A percentile compares a stretch with the other conserved stretches of the same genome.
Conservation (phyloP, 805 yeast genomes). For the Wickerhamiella azymoides region DNA sequence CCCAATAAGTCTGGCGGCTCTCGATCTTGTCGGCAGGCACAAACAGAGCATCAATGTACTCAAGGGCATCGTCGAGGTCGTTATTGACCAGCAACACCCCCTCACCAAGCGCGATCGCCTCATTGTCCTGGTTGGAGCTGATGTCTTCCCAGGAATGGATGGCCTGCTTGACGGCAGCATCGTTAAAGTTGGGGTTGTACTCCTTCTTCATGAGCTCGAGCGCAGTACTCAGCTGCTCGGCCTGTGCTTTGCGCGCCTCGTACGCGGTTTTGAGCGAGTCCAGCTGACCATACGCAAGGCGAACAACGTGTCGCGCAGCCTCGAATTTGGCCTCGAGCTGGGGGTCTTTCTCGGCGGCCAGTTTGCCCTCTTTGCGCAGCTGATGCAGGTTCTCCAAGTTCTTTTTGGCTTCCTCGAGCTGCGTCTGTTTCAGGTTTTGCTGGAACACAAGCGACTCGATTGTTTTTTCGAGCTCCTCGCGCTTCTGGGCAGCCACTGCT, state of each 20-base stretch:
- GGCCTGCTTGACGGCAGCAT: slow-evolving; percentile 68
- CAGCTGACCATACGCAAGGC: slow-evolving; percentile 1
- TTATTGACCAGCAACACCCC: not conserved
- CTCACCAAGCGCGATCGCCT: not conserved
- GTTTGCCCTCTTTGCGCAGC: not conserved
- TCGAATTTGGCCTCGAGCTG: slow-evolving; percentile 11
- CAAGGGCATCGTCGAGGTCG: not conserved
- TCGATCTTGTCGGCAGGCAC: not conserved
- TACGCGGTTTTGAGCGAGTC: slow-evolving; percentile 8
- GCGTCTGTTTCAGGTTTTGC: slow-evolving; percentile 2
- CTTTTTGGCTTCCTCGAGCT: slow-evolving; percentile 21
- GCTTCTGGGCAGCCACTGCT: slow-evolving; percentile 16
- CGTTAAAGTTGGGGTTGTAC: slow-evolving; percentile 79
- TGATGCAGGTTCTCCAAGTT: slow-evolving; percentile 6
- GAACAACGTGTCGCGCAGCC: slow-evolving; percentile 8
- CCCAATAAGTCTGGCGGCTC: not conserved
- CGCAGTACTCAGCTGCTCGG: slow-evolving; percentile 23
- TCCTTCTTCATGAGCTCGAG: slow-evolving; percentile 36
- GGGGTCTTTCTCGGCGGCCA: slow-evolving; percentile 12
- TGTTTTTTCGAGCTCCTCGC: not conserved
- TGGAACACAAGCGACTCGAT: slow-evolving; percentile 4
- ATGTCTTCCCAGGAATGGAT: slow-evolving; percentile 32
- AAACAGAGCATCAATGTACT: slow-evolving; percentile 4
- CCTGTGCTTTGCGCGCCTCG: not conserved
- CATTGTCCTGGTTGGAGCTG: not conserved